A percentile compares a stretch with the other conserved stretches of the same genome.
Conservation (phyloP, 2,329 filamentous ascomycete genomes). For the Exophiala sideris region DNA sequence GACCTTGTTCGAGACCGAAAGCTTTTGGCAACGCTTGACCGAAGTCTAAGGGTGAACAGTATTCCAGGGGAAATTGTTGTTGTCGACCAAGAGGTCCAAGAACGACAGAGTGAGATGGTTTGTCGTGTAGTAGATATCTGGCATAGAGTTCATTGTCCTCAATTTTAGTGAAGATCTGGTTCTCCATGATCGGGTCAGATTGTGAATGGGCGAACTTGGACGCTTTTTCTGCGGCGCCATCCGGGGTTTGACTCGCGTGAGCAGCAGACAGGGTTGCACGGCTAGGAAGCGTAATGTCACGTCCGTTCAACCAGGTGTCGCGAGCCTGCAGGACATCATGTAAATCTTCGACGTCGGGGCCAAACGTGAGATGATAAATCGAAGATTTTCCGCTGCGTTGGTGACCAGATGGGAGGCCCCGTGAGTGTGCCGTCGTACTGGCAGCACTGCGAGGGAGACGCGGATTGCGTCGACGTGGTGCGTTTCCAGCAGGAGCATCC, state of each 20-base stretch:
- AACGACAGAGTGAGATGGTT: conserved; percentile 44
- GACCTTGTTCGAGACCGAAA: neutral
- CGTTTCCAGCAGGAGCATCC: neutral
- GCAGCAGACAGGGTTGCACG: conserved; percentile 34
- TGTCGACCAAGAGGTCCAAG: conserved; percentile 50
- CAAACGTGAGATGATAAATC: conserved; percentile 51
- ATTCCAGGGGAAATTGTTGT: conserved; percentile 40
- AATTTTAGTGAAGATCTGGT: conserved; percentile 6
- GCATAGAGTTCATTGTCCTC: conserved; percentile 3
- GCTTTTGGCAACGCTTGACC: conserved; percentile 43
- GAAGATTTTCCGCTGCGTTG: conserved; percentile 41
- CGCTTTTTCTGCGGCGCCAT: neutral
- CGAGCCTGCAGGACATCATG: conserved; percentile 46
- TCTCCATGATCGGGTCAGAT: neutral
- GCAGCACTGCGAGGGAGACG: neutral
- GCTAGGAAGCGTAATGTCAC: conserved; percentile 52
- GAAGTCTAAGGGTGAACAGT: conserved; percentile 44
- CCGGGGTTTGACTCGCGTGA: neutral
- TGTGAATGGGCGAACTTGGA: neutral
- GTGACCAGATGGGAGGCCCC: conserved; percentile 37
- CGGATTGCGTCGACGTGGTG: neutral
- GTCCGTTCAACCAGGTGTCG: conserved; percentile 46
- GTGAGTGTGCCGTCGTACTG: conserved; percentile 33
- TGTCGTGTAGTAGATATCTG: conserved; percentile 20
- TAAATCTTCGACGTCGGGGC: conserved; percentile 50